phyloP scores from a whole-genome alignment of 202 grass and related monocot species.

The Brachypodium distachyon region DNA sequence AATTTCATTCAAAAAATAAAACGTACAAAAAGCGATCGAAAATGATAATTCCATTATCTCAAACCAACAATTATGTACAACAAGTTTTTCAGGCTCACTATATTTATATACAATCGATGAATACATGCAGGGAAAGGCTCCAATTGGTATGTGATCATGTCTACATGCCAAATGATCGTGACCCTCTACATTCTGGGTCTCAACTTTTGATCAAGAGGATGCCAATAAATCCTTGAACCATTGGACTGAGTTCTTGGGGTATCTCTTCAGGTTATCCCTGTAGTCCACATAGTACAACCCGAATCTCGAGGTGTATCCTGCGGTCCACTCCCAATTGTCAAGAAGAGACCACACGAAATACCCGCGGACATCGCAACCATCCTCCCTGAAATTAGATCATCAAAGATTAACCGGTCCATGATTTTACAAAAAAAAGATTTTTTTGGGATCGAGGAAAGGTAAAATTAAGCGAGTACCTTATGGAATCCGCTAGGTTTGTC shows the following conservation, averaged over 20 bases:
- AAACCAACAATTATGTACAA: neutral
- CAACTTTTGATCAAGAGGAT: neutral
- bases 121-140: neutral
- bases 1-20: no score
- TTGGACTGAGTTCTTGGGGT: conserved; percentile 63
- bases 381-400: conserved; percentile 23
- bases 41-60: no score
- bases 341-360: conserved; percentile 78
- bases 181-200: neutral
- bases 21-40: no score
- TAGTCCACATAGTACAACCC: conserved; percentile 63
- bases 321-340: conserved; percentile 76
- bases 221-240: conserved; percentile 63
- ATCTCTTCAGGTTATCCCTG: conserved; percentile 49
- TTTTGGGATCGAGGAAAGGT: neutral
- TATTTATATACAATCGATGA: neutral
- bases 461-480: conserved; percentile 22
- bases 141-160: neutral
- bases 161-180: neutral
- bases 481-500: conserved; percentile 44
- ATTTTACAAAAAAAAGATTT: neutral
- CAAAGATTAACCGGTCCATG: neutral
- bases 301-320: conserved; percentile 64
- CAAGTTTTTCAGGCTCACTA: neutral
- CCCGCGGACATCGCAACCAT: conserved; percentile 57